Evolutionary conservation across 2,329 filamentous ascomycete species (phyloP).

Genomic region (Talaromyces sp.): DNA sequence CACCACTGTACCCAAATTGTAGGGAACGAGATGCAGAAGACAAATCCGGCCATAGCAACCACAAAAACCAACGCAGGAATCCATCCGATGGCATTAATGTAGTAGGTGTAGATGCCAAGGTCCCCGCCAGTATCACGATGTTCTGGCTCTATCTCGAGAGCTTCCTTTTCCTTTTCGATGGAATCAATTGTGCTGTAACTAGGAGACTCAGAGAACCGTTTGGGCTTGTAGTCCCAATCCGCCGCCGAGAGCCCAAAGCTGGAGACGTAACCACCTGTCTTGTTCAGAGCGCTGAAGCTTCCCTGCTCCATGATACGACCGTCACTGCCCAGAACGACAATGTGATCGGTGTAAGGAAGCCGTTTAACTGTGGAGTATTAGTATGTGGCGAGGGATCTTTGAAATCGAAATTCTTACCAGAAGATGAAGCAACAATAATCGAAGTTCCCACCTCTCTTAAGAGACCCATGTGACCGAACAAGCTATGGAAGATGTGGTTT

Average conservation of each 20-base stretch:
- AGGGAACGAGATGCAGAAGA: constrained; percentile 47
- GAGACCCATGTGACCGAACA: constrained; percentile 52
- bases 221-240: constrained; percentile 34
- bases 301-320: constrained; percentile 48
- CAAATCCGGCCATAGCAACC: constrained; percentile 40
- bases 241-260: constrained; percentile 39
- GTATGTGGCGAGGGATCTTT: neutral
- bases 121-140: constrained; percentile 39
- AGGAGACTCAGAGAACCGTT: constrained; percentile 21
- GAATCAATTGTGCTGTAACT: constrained; percentile 22
- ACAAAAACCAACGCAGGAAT: constrained; percentile 38
- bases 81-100: constrained; percentile 43
- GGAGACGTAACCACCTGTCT: constrained; percentile 44
- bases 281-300: constrained; percentile 39
- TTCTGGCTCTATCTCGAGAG: constrained; percentile 21
- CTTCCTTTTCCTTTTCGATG: constrained; percentile 23
- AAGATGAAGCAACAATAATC: constrained; percentile 44
- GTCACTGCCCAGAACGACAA: constrained; percentile 42
- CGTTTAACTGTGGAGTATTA: constrained; percentile 32
- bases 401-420: constrained; percentile 12
- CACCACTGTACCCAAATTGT: constrained; percentile 49
- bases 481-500: constrained; percentile 50
- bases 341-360: constrained; percentile 46
- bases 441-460: constrained; percentile 45
- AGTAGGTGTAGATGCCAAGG: constrained; percentile 46